These are phyloP conservation scores for Claviceps quebecensis DNA, from an alignment of 2,329 filamentous ascomycete species.

Conservation along the genomic window DNA sequence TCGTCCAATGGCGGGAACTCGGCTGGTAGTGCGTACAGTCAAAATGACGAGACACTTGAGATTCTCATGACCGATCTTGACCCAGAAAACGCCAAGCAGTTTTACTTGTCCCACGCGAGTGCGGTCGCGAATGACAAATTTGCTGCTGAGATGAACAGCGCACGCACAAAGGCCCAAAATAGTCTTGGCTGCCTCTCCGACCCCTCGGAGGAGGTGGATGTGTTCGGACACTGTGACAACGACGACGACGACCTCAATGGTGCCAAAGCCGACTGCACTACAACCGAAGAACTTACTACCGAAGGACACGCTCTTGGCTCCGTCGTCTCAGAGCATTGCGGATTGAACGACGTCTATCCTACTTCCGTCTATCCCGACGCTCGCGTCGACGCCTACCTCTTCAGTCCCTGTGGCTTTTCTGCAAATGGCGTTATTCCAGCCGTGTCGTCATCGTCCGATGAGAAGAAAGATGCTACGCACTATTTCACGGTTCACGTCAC, in stretches of 20 bases:
- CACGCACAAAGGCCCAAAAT: constrained; percentile 44
- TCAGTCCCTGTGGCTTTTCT: constrained; percentile 92
- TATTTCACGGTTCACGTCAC: constrained; percentile 99
- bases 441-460: constrained; percentile 30
- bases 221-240: constrained; percentile 57
- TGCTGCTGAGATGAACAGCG: constrained; percentile 51
- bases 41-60: constrained; percentile 63
- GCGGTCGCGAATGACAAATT: constrained; percentile 74
- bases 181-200: constrained; percentile 45
- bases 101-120: constrained; percentile 62
- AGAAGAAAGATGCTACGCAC: constrained; percentile 44
- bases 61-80: constrained; percentile 62
- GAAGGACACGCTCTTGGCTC: constrained; percentile 90
- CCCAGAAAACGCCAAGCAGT: constrained; percentile 54
- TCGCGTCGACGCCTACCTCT: constrained; percentile 88
- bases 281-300: constrained; percentile 64
- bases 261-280: constrained; percentile 27
- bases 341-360: constrained; percentile 79
- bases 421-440: constrained; percentile 91
- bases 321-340: constrained; percentile 80
- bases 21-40: constrained; percentile 25
- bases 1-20: constrained; percentile 33
- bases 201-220: constrained; percentile 52
- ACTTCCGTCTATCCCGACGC: constrained; percentile 79
- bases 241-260: constrained; percentile 38